Percentiles rank a stretch among this genome's conserved stretches.
Conservation (phyloP, 176 grass and related monocot genomes). For the Sorghum bicolor region Sorghum_bicolor_NCBIv3 NC_012872.2:65610001-65610500, state of each 20-base stretch:
- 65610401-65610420: not conserved
- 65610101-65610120: conserved; percentile 91
- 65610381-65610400: not conserved
- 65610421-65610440: not conserved
- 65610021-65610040: not conserved
- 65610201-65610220: conserved; percentile 40
- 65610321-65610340: not conserved
- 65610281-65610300: not conserved
- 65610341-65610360: not conserved
- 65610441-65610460: too few relatives aligned
- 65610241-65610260: not conserved
- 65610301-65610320: not conserved
- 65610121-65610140: conserved; percentile 95
- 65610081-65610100: conserved; percentile 66
- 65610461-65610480: not conserved
- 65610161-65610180: conserved; percentile 71
- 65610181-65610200: conserved; percentile 68
- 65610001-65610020: not conserved
- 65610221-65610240: conserved; percentile 7
- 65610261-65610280: not conserved
- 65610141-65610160: conserved; percentile 86
- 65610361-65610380: not conserved
- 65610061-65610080: not conserved
- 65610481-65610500: too few relatives aligned
- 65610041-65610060: not conserved